Conservation (phyloP, 164 flowering plant genomes). For the Hamamelis virginiana region DNA sequence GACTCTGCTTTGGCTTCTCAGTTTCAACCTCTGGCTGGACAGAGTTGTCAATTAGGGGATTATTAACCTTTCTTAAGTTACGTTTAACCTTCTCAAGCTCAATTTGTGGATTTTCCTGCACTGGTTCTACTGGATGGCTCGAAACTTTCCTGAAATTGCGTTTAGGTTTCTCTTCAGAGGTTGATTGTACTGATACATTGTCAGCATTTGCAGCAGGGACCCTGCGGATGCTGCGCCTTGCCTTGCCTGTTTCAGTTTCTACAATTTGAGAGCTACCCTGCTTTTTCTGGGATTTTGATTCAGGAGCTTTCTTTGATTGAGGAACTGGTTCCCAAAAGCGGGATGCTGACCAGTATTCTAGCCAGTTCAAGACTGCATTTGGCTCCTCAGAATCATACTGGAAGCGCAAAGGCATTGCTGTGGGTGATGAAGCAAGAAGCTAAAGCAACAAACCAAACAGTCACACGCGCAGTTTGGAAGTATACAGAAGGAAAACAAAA, state of each 20-base stretch:
- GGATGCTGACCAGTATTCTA: conserved; percentile 78
- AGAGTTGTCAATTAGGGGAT: conserved; percentile 34
- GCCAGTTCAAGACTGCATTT: conserved; percentile 77
- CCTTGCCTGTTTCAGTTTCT: conserved; percentile 44
- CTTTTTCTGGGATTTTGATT: conserved; percentile 47
- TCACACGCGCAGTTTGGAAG: neutral
- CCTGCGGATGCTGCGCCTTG: conserved; percentile 58
- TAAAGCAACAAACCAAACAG: conserved; percentile 25
- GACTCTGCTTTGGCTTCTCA: conserved; percentile 47
- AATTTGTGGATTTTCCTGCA: conserved; percentile 54
- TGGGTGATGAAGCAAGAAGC: conserved; percentile 70
- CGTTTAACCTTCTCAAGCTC: conserved; percentile 79
- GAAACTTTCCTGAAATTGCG: conserved; percentile 49
- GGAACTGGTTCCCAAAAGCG: conserved; percentile 61
- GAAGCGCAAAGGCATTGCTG: conserved; percentile 54
- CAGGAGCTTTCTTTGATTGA: conserved; percentile 39
- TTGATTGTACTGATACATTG: conserved; percentile 30
- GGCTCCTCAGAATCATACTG: conserved; percentile 57
- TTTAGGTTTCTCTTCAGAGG: conserved; percentile 62
- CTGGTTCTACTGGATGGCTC: conserved; percentile 40
- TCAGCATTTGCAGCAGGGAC: conserved; percentile 43
- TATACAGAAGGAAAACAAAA: neutral
- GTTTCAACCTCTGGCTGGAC: conserved; percentile 38
- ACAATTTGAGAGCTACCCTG: conserved; percentile 26
- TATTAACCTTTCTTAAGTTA: conserved; percentile 63